Conservation (phyloP, 768 basidiomycete genomes). For the Leccinum arenicola region DNA sequence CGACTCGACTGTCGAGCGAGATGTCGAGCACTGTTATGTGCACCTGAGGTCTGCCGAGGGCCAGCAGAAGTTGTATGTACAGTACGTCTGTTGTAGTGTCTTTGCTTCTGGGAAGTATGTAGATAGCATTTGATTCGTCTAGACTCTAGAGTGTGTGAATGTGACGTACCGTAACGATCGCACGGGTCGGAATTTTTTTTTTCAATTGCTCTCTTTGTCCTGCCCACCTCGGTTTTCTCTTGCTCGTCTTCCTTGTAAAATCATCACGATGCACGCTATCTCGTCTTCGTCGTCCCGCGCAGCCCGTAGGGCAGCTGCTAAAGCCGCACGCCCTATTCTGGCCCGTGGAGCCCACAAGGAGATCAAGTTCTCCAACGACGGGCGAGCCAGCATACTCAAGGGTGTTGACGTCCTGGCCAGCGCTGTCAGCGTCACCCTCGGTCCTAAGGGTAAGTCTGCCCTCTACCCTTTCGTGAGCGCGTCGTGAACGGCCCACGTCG, state of each 20-base stretch:
- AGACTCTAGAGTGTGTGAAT: not conserved
- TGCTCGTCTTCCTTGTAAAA: slow-evolving; percentile 10
- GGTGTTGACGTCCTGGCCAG: slow-evolving; percentile 97
- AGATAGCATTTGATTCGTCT: too few relatives aligned
- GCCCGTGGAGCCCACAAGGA: slow-evolving; percentile 88
- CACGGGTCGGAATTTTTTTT: slow-evolving; percentile 2
- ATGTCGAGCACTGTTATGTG: not conserved
- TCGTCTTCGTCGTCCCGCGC: slow-evolving; percentile 62
- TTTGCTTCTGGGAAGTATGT: too few relatives aligned
- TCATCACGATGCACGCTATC: slow-evolving; percentile 66
- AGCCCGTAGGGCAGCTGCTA: slow-evolving; percentile 64
- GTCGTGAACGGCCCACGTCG: slow-evolving; percentile 13
- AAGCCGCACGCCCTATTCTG: slow-evolving; percentile 50
- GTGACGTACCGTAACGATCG: not conserved
- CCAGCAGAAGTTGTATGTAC: not conserved
- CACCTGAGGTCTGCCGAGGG: not conserved
- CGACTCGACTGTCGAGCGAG: not conserved
- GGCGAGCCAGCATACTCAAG: slow-evolving; percentile 87
- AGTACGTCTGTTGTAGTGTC: too few relatives aligned
- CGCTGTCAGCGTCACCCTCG: slow-evolving; percentile 94
- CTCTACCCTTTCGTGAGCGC: not conserved
- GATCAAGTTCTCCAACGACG: slow-evolving; percentile 95
- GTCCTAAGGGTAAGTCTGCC: slow-evolving; percentile 75
- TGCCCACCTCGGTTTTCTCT: slow-evolving; percentile 15
- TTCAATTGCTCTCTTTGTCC: not conserved